These are phyloP conservation scores for Sphaerulina vaccinii DNA, from an alignment of 2,329 filamentous ascomycete species.

Conservation along the genomic window DNA sequence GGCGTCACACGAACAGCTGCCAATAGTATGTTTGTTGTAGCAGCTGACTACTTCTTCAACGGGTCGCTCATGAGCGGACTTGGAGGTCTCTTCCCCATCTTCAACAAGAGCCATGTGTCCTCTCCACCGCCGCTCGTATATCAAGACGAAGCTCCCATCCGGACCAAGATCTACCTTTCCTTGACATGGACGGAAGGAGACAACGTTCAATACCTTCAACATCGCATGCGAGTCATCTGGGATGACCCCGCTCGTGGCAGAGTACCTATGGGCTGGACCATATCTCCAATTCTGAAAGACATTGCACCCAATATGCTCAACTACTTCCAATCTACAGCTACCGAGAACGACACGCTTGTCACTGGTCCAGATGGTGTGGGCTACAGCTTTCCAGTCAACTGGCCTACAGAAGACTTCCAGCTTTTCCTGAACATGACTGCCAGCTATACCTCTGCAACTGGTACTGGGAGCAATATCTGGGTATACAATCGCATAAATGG, in stretches of 20 bases:
- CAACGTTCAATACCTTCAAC: constrained; percentile 13
- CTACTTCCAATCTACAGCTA: constrained; percentile 11
- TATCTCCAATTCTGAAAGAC: constrained; percentile 4
- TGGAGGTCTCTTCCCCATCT: not conserved
- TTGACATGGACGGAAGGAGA: constrained; percentile 12
- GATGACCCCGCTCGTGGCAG: constrained; percentile 1
- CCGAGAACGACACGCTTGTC: constrained; percentile 6
- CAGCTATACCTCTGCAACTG: not conserved
- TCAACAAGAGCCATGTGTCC: not conserved
- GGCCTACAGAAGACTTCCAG: not conserved
- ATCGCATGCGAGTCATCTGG: constrained; percentile 6
- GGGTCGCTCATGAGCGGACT: constrained; percentile 9
- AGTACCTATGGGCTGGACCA: constrained; percentile 12
- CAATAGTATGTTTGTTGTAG: constrained; percentile 5
- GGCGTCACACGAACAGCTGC: constrained; percentile 5
- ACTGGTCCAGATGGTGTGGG: constrained; percentile 6
- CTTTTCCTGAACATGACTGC: not conserved
- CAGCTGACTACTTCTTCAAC: constrained; percentile 11
- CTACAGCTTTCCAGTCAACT: constrained; percentile 5
- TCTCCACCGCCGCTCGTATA: not conserved
- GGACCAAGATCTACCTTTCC: constrained; percentile 10
- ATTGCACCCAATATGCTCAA: constrained; percentile 6
- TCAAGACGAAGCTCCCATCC: not conserved
- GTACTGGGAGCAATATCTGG: not conserved
- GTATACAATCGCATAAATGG: constrained; percentile 12